These are phyloP conservation scores for Aristolochia fimbriata DNA, from an alignment of 164 flowering plant genomes.

Conservation along the genomic window DNA sequence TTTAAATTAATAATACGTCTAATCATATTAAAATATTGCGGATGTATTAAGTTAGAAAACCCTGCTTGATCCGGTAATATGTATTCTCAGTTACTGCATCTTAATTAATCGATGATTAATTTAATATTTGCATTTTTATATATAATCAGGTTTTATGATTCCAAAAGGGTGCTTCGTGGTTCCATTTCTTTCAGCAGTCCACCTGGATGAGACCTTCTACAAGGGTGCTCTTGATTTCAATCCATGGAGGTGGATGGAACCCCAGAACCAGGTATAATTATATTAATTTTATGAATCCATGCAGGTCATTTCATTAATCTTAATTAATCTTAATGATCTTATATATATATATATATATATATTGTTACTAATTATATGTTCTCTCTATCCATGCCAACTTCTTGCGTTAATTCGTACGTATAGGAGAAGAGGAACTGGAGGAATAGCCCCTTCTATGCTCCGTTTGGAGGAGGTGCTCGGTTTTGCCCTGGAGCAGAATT, in stretches of 20 bases:
- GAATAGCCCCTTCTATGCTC: slow-evolving; percentile 48
- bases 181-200: slow-evolving; percentile 89
- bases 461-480: slow-evolving; percentile 84
- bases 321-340: too few species aligned
- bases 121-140: too few species aligned
- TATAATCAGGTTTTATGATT: slow-evolving; percentile 48
- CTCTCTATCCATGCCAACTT: too few species aligned
- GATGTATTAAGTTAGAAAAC: too few species aligned
- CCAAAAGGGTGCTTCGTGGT: slow-evolving; percentile 89
- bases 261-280: slow-evolving; percentile 63
- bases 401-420: too few species aligned
- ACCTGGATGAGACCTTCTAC: slow-evolving; percentile 52
- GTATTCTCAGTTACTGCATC: too few species aligned
- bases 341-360: too few species aligned
- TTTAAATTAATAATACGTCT: background rate
- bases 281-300: too few species aligned
- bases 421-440: slow-evolving; percentile 83
- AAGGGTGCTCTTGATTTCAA: slow-evolving; percentile 46
- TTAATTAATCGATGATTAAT: background rate
- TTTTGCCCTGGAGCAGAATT: slow-evolving; percentile 90
- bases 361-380: too few species aligned
- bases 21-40: too few species aligned
- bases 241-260: slow-evolving; percentile 93
- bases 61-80: too few species aligned
- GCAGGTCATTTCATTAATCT: too few species aligned